Evolutionary conservation across 495 filamentous ascomycete genomes (phyloP).

Genomic region (Aspergillus hancockii): DNA sequence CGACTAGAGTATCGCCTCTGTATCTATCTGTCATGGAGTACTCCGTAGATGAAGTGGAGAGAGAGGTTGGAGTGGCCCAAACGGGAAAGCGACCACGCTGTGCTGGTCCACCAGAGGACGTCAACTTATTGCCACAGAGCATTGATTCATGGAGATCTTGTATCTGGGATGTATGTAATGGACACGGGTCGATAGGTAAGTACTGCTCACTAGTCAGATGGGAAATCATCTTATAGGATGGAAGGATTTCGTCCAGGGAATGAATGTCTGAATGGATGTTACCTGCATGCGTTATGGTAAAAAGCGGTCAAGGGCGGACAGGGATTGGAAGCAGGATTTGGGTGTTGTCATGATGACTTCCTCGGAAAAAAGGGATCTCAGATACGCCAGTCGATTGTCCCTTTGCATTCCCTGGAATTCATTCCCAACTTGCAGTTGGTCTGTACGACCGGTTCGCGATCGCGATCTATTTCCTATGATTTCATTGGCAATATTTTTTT

Average conservation of each 20-base stretch:
- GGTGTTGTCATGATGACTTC: constrained; percentile 20
- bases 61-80: constrained; percentile 17
- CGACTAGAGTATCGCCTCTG: not conserved
- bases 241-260: constrained; percentile 3
- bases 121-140: not conserved
- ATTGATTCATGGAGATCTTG: too few relatives aligned
- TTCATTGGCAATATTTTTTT: not conserved
- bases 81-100: constrained; percentile 23
- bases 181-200: too few relatives aligned
- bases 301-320: constrained; percentile 16
- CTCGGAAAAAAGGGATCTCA: not conserved
- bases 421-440: too few relatives aligned
- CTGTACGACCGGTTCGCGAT: too few relatives aligned
- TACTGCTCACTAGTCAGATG: too few relatives aligned
- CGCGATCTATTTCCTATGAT: constrained; percentile 8
- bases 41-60: constrained; percentile 10
- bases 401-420: not conserved
- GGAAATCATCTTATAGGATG: not conserved
- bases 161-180: too few relatives aligned
- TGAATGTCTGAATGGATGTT: not conserved
- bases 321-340: constrained; percentile 6
- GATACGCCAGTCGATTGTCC: not conserved
- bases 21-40: not conserved
- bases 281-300: not conserved
- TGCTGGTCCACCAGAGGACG: not conserved